Conservation (phyloP, 164 flowering plant species). For the Annona squamosa region DNA sequence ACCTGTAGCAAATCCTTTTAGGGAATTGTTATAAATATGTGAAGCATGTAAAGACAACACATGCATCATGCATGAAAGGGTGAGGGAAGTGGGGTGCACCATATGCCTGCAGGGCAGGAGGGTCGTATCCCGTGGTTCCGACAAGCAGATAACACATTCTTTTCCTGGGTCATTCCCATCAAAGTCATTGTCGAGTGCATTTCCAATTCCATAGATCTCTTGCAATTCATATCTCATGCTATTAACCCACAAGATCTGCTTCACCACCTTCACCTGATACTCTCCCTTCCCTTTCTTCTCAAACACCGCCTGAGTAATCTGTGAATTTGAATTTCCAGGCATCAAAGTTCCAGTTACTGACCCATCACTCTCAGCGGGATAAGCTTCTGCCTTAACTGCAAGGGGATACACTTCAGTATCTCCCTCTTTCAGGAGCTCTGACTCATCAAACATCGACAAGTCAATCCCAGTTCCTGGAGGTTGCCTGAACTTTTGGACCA, state of each 20-base stretch:
- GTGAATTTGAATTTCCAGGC: conserved; percentile 51
- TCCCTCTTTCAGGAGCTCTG: conserved; percentile 46
- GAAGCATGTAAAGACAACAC: not conserved
- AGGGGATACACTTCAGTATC: conserved; percentile 70
- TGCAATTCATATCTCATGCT: conserved; percentile 91
- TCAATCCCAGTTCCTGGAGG: conserved; percentile 84
- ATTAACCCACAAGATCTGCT: conserved; percentile 89
- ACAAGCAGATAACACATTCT: conserved; percentile 95
- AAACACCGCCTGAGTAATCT: conserved; percentile 81
- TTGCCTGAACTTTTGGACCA: conserved; percentile 86
- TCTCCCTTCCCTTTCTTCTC: conserved; percentile 77
- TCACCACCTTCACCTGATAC: conserved; percentile 63
- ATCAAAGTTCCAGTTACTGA: conserved; percentile 31
- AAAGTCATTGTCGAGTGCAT: conserved; percentile 67
- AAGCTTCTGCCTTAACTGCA: conserved; percentile 79
- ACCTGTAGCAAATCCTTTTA: not conserved
- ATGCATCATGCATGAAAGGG: not conserved
- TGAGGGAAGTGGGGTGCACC: conserved; percentile 34
- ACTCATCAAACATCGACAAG: conserved; percentile 57
- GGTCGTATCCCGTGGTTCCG: conserved; percentile 93
- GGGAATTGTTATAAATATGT: not conserved
- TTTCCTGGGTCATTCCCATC: conserved; percentile 90
- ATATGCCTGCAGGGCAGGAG: conserved; percentile 99
- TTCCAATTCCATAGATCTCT: conserved; percentile 96
- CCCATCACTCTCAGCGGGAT: conserved; percentile 18